Conservation (phyloP, 2,329 filamentous ascomycete genomes). For the Aspergillus luchuensis region DNA sequence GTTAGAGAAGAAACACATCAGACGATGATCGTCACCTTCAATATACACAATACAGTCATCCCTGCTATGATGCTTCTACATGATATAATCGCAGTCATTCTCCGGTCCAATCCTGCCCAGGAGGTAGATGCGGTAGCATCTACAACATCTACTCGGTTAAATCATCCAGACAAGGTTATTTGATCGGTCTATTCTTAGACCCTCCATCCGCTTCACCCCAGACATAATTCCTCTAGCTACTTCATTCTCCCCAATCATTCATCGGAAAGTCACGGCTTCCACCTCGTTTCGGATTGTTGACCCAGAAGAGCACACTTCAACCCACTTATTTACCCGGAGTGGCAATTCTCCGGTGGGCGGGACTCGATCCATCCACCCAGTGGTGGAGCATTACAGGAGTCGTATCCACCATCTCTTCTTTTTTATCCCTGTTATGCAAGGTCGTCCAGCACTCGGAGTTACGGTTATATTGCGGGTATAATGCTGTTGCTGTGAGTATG, state of each 20-base stretch:
- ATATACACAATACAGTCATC: too few species aligned
- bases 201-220: background rate
- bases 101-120: background rate
- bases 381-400: background rate
- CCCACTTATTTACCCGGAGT: background rate
- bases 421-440: background rate
- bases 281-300: background rate
- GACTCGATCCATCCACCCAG: background rate
- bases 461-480: background rate
- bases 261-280: background rate
- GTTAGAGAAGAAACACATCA: too few species aligned
- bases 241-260: too few species aligned
- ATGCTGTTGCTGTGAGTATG: background rate
- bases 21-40: too few species aligned
- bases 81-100: too few species aligned
- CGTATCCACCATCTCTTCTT: background rate
- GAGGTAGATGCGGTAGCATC: background rate
- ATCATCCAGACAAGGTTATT: background rate
- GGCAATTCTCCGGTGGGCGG: conserved; percentile 3
- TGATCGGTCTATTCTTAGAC: background rate
- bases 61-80: too few species aligned
- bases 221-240: too few species aligned
- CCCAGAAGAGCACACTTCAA: background rate
- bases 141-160: background rate
- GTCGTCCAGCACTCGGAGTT: background rate